Evolutionary conservation across 2,329 filamentous ascomycete genomes (phyloP).

Genomic region (Coniochaeta pulveracea): DNA sequence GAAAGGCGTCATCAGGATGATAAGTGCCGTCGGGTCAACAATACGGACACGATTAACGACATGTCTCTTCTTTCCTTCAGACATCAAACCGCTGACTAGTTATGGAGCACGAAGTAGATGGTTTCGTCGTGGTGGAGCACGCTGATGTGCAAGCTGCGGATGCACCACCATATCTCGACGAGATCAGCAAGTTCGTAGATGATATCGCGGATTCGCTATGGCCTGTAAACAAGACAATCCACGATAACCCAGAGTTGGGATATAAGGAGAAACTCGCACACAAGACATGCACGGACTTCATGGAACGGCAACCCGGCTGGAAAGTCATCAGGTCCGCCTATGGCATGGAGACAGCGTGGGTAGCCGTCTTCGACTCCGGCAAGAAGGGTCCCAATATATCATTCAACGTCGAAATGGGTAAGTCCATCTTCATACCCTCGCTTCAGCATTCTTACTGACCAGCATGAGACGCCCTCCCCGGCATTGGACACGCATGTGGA

Average conservation of each 20-base stretch:
- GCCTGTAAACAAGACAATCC: conserved; percentile 35
- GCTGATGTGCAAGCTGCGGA: background rate
- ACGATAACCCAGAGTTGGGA: conserved; percentile 37
- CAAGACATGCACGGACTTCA: conserved; percentile 34
- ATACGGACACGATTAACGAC: too few relatives aligned
- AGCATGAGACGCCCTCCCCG: conserved; percentile 31
- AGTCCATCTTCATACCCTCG: conserved; percentile 3
- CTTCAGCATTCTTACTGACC: background rate
- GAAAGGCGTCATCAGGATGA: too few relatives aligned
- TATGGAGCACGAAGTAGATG: conserved; percentile 1
- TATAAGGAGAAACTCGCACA: conserved; percentile 38
- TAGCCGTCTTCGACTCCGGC: conserved; percentile 34
- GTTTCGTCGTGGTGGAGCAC: conserved; percentile 1
- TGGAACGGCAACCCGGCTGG: conserved; percentile 31
- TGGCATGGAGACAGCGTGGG: conserved; percentile 39
- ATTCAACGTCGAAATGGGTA: conserved; percentile 35
- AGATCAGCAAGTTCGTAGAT: conserved; percentile 27
- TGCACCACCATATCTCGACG: conserved; percentile 12
- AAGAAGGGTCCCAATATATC: conserved; percentile 32
- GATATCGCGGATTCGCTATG: conserved; percentile 26
- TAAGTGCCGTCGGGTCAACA: too few relatives aligned
- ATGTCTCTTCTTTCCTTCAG: too few relatives aligned
- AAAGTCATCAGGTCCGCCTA: conserved; percentile 38
- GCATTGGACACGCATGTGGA: conserved; percentile 40
- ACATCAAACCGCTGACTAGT: too few relatives aligned